Evolutionary conservation across 2,329 filamentous ascomycete species (phyloP).

Genomic region (Neodidymelliopsis sp.): DNA sequence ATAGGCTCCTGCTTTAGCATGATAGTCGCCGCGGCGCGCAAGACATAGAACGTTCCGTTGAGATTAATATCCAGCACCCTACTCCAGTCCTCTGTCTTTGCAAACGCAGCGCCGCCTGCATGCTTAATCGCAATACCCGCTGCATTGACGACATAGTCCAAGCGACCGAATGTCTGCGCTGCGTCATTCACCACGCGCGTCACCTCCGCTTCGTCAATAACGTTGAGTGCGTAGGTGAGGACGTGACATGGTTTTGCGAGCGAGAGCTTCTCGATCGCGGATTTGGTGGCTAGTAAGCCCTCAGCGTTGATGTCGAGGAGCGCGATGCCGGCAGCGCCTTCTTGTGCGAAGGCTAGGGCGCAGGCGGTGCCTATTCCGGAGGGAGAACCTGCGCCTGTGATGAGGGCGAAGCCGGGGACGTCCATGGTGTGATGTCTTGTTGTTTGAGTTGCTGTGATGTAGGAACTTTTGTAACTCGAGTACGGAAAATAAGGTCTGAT

Average conservation of each 20-base stretch:
- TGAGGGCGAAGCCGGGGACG: slow-evolving; percentile 31
- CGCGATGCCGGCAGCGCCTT: slow-evolving; percentile 29
- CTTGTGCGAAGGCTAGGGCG: slow-evolving; percentile 26
- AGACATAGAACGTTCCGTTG: slow-evolving; percentile 53
- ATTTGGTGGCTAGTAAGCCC: slow-evolving; percentile 20
- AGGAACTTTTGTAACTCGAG: too few species aligned
- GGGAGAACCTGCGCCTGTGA: slow-evolving; percentile 25
- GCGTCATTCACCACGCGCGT: slow-evolving; percentile 33
- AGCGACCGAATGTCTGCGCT: slow-evolving; percentile 44
- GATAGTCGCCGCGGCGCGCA: slow-evolving; percentile 51
- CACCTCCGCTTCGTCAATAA: slow-evolving; percentile 44
- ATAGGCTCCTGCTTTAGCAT: slow-evolving; percentile 57
- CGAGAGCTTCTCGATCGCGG: slow-evolving; percentile 16
- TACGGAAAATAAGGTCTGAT: too few species aligned
- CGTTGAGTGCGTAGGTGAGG: slow-evolving; percentile 26
- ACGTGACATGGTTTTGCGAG: slow-evolving; percentile 2
- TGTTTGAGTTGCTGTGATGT: too few species aligned
- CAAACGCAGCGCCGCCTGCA: slow-evolving; percentile 48
- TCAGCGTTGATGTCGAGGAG: slow-evolving; percentile 28
- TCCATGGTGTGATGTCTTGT: slow-evolving; percentile 25
- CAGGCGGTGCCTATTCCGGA: slow-evolving; percentile 31
- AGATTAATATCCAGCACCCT: slow-evolving; percentile 55
- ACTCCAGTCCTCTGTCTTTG: slow-evolving; percentile 50
- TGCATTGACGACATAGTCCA: slow-evolving; percentile 54
- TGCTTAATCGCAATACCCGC: slow-evolving; percentile 53